phyloP scores from a whole-genome alignment of 2,329 filamentous ascomycete genomes.

The Sporothrix brasiliensis region DNA sequence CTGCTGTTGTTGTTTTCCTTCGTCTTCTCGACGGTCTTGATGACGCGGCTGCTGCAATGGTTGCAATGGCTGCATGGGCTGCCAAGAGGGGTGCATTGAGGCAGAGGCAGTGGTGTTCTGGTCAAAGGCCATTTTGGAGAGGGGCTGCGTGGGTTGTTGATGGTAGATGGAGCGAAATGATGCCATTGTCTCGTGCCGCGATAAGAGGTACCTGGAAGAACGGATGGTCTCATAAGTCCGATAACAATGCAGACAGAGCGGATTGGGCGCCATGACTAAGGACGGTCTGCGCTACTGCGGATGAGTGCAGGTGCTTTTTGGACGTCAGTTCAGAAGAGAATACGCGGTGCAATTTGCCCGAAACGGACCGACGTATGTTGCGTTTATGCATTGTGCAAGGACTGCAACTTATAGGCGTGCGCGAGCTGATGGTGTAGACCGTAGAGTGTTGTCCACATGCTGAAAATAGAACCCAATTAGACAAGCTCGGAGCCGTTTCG shows the following conservation, averaged over 20 bases:
- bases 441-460: no score
- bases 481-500: no score
- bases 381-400: no score
- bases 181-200: conserved; percentile 14
- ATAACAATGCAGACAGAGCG: conserved; percentile 15
- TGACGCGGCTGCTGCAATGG: not conserved
- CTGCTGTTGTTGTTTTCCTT: not conserved
- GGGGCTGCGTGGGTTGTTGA: not conserved
- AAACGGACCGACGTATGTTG: no score
- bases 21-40: no score
- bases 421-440: no score
- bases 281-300: not conserved
- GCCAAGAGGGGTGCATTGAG: not conserved
- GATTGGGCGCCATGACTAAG: not conserved
- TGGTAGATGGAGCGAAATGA: not conserved
- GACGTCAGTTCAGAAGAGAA: not conserved
- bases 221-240: conserved; percentile 22
- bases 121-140: conserved; percentile 11
- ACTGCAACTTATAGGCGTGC: no score
- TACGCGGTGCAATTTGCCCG: not conserved
- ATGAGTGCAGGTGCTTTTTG: not conserved
- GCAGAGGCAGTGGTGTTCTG: not conserved
- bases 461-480: no score
- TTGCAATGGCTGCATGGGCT: not conserved
- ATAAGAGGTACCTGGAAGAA: conserved; percentile 17